Percentiles rank a stretch among this genome's conserved stretches.
These are phyloP conservation scores for Penicillium steckii DNA, from an alignment of 495 filamentous ascomycete genomes.

Conservation along the genomic window DNA sequence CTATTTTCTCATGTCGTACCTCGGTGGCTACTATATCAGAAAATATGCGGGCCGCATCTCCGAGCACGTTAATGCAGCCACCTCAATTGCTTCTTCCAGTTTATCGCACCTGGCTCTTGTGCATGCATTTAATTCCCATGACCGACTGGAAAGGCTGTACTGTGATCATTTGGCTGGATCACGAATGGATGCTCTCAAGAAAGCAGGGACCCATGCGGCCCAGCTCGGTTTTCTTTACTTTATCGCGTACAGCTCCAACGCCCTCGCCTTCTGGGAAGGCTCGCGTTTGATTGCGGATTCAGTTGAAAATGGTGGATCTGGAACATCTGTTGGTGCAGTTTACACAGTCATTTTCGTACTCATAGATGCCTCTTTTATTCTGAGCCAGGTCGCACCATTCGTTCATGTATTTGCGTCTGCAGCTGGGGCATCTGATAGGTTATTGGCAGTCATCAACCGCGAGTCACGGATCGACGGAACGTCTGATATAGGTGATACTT, in stretches of 20 bases:
- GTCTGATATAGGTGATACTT: slow-evolving; percentile 30
- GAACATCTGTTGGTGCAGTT: slow-evolving; percentile 52
- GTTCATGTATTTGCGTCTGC: slow-evolving; percentile 61
- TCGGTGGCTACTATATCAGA: slow-evolving; percentile 56
- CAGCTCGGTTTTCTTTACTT: slow-evolving; percentile 64
- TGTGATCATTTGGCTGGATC: slow-evolving; percentile 40
- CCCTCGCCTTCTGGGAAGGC: slow-evolving; percentile 65
- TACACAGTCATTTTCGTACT: slow-evolving; percentile 66
- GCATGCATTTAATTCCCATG: slow-evolving; percentile 46
- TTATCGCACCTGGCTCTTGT: slow-evolving; percentile 45
- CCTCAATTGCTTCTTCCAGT: slow-evolving; percentile 46
- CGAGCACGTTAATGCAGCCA: slow-evolving; percentile 44
- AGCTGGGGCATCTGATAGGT: slow-evolving; percentile 50
- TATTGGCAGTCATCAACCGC: slow-evolving; percentile 51
- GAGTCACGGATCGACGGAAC: slow-evolving; percentile 50
- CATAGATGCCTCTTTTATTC: slow-evolving; percentile 59
- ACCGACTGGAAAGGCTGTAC: slow-evolving; percentile 50
- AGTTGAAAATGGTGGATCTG: slow-evolving; percentile 33
- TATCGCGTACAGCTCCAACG: slow-evolving; percentile 61
- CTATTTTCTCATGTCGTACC: slow-evolving; percentile 61
- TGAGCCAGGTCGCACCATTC: slow-evolving; percentile 63
- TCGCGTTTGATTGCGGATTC: slow-evolving; percentile 52
- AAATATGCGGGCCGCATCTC: slow-evolving; percentile 53
- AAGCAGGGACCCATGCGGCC: slow-evolving; percentile 52
- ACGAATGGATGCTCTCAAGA: slow-evolving; percentile 54